These are phyloP conservation scores for Pseudotulostoma volvatum DNA, from an alignment of 495 filamentous ascomycete species.

Conservation along the genomic window DNA sequence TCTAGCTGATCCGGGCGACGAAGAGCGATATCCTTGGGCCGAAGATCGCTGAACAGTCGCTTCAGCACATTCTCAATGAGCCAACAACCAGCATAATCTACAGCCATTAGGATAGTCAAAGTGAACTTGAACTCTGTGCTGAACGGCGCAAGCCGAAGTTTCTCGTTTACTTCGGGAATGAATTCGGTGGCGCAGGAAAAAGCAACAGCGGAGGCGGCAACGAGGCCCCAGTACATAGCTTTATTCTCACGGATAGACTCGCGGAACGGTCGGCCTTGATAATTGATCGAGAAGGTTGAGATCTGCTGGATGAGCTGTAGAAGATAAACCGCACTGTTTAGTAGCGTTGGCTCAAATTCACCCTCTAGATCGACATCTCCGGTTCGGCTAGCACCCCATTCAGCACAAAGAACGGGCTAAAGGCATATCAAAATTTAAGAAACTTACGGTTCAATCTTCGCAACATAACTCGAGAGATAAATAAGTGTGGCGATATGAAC, in stretches of 20 bases:
- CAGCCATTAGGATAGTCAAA: conserved; percentile 68
- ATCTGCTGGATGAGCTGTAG: conserved; percentile 98
- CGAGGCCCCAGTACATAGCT: conserved; percentile 94
- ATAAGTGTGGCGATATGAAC: conserved; percentile 89
- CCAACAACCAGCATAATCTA: conserved; percentile 84
- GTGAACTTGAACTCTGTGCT: conserved; percentile 74
- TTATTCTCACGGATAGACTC: conserved; percentile 89
- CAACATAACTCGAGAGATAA: conserved; percentile 83
- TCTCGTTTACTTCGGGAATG: conserved; percentile 86
- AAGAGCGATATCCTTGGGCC: conserved; percentile 82
- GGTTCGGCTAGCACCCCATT: conserved; percentile 37
- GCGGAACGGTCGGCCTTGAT: conserved; percentile 94
- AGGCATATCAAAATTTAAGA: not conserved
- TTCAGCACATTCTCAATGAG: conserved; percentile 80
- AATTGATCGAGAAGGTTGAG: conserved; percentile 98
- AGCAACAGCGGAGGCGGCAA: conserved; percentile 73
- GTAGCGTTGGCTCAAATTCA: conserved; percentile 83
- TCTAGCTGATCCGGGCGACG: conserved; percentile 77
- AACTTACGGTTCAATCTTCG: conserved; percentile 63
- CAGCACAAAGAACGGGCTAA: conserved; percentile 10
- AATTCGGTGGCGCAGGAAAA: conserved; percentile 96
- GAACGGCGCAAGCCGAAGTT: conserved; percentile 88
- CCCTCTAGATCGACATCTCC: conserved; percentile 77
- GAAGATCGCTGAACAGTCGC: conserved; percentile 74
- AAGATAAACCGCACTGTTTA: conserved; percentile 95